These are phyloP conservation scores for Microdochium nivale DNA, from an alignment of 2,329 filamentous ascomycete genomes.

Conservation along the genomic window DNA sequence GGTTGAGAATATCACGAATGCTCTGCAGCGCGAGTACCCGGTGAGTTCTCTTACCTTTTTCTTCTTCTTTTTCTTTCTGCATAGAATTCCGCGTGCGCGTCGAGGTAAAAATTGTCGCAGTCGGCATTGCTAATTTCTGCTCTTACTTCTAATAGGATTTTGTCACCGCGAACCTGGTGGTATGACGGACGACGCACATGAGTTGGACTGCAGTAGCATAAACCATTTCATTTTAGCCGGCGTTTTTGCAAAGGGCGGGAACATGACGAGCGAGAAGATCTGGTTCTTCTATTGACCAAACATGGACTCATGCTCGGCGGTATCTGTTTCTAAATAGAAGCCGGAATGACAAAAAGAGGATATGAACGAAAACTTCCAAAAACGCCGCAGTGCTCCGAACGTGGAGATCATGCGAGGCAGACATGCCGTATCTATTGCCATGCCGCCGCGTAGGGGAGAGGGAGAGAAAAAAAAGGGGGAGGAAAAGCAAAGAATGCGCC, in stretches of 20 bases:
- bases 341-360: no score
- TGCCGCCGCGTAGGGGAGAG: not conserved
- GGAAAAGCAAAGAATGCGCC: no score
- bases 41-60: conserved; percentile 25
- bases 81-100: not conserved
- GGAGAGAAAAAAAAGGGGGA: no score
- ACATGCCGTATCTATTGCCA: no score
- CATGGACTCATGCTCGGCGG: no score
- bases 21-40: conserved; percentile 74
- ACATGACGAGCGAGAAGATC: not conserved
- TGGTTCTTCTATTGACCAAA: not conserved
- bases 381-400: no score
- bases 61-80: conserved; percentile 1
- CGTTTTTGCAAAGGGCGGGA: not conserved
- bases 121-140: no score
- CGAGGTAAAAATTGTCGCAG: no score
- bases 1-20: conserved; percentile 77
- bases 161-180: conserved; percentile 43
- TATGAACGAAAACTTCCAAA: no score
- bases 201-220: not conserved
- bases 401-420: no score
- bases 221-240: conserved; percentile 1
- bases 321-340: no score
- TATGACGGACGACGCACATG: conserved; percentile 13
- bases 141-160: conserved; percentile 37